Evolutionary conservation across 306 rosid species (phyloP), one percentile per base, ranked within the genome.

Genomic region (Quercus variabilis): DNA sequence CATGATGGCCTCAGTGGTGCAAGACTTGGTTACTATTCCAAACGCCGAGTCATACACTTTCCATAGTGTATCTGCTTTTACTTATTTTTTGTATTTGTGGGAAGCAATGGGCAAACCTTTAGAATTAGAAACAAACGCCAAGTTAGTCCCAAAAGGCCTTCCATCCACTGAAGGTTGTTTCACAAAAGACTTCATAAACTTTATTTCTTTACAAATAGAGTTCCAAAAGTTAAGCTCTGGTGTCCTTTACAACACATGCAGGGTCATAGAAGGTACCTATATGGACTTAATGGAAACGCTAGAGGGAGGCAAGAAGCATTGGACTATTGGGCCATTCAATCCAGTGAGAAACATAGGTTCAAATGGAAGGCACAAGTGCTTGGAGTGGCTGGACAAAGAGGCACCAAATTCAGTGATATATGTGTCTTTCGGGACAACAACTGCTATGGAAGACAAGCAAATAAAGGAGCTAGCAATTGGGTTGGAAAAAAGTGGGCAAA

Each of bases 261-360:
- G 83, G 58, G 82, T 77, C 5, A 76, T 92, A 23, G 97, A 92
- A 69, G 71, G 74, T 4, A 80, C 88, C 35, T 89, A 83, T 74
- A 71, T 88, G 55, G 92, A 88, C 59, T 73, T 89, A 10, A 75
- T 83, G 18, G 73, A 85, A 73, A 69, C 26, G 3, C 78, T 86
- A 9, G 69, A 77, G 4, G 68, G 43, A 3, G 41, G 57, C 59
- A 83, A 83, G 63, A 81, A 69, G 78, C 90, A 89, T 51, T 89
- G 93, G 93, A 96, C 92, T 6, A 51, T 92, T 1, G 97, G 96
- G 4, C 91, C 96, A 2, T 88, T 92, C 75, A 88, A 89, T 62
- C 96, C 96, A 7, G 60, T 78, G 5, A 18, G 56, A 9, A 46
- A 83, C 52, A 30, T 21, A 23, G 17, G 59, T 25, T 83, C 76